phyloP scores from a whole-genome alignment of 345 rosid genomes.

The thale cress (Arabidopsis thaliana) region DNA sequence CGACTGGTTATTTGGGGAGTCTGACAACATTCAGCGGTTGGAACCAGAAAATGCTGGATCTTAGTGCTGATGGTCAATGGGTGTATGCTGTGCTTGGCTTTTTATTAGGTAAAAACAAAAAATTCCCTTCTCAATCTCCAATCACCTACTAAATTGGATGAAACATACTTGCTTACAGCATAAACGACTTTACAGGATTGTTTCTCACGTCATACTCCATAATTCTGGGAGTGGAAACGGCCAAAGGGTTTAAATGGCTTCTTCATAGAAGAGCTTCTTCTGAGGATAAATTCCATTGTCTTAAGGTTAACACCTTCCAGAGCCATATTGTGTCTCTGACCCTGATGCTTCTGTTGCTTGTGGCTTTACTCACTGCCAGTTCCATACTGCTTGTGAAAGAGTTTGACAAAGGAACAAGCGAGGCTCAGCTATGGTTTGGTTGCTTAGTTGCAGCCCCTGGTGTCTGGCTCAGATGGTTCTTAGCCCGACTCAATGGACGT shows the following conservation, averaged over 20 bases:
- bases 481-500: constrained; percentile 80
- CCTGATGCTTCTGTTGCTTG: constrained; percentile 54
- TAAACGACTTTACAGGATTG: constrained; percentile 60
- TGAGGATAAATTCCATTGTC: constrained; percentile 12
- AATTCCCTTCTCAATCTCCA: not conserved
- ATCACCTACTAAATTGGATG: not conserved
- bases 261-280: constrained; percentile 35
- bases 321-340: constrained; percentile 53
- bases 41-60: constrained; percentile 97
- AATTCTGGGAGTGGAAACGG: constrained; percentile 78
- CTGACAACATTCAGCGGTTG: constrained; percentile 98
- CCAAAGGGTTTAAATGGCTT: constrained; percentile 74
- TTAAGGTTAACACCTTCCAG: constrained; percentile 48
- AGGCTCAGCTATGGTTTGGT: constrained; percentile 78
- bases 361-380: constrained; percentile 57
- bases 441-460: constrained; percentile 79
- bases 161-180: constrained; percentile 1
- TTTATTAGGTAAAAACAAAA: constrained; percentile 61
- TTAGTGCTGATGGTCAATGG: constrained; percentile 76
- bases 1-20: constrained; percentile 93
- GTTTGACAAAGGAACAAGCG: constrained; percentile 55
- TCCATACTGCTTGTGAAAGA: constrained; percentile 53
- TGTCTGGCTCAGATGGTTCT: constrained; percentile 97
- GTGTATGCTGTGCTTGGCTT: constrained; percentile 65
- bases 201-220: constrained; percentile 78